Base-by-base conservation (phyloP, 768 basidiomycete species). In the Suillus subaureus region DNA sequence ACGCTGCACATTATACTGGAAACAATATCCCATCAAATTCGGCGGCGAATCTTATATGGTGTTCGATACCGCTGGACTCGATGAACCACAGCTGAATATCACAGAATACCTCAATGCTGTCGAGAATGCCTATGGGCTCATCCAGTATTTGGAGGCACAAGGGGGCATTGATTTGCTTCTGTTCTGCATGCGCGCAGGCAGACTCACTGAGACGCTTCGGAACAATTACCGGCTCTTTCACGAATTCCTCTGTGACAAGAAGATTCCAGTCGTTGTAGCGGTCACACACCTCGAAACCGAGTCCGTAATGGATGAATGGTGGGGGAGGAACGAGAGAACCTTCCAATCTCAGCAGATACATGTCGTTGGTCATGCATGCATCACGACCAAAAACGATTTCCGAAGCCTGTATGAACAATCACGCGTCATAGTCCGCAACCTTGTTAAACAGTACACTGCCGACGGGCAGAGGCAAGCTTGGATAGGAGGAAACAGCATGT, bases 91-190 rank as follows among this genome's bases (percentile, higher is more conserved):
- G 16, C 70, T 72, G 56, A 75, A 70, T 1, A 65, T 78, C 52
- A 65, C 67, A 45, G 11, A 70, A 33, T 77, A 70, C 47, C 74
- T 70, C 47, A 66, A 68, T 15, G 69, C 75, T 6, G 70, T 79
- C 55, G 71, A 72, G 52, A 66, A 77, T 37, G 73, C 77, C 12
- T 74, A 78, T n/a, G 63, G 37, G 35, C 61, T 84, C 21, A 70
- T 84, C 66, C 72, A 73, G 47, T 64, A 65, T 0, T 72, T 83
- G 33, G 72, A 75, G 23, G 55, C 43, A 31, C 68, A 67, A 4
- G 77, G 72, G 21, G 81, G 83, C 12, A 68, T 83, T 37, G 77
- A 74, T 67, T 74, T 83, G 21, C 78, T 83, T 35, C 65, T 83
- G 35, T 74, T 77, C 47, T 77, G 77, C 67, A 78, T 80, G 73